These are phyloP conservation scores for Trichoderma pleuroti DNA, from an alignment of 2,329 filamentous ascomycete genomes.

Conservation along the genomic window DNA sequence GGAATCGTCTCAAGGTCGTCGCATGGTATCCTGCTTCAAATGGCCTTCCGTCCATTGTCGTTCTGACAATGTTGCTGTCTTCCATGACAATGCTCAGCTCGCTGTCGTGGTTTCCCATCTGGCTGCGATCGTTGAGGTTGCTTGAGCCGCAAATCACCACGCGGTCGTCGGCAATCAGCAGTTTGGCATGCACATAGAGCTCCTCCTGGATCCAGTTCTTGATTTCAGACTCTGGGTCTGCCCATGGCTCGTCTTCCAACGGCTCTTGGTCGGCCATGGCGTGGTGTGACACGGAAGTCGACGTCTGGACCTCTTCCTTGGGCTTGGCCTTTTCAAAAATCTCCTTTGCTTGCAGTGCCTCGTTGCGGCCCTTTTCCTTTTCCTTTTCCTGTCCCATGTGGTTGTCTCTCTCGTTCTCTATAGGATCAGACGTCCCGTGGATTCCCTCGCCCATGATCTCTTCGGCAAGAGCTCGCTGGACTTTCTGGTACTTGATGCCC, in stretches of 20 bases:
- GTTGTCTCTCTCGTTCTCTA: conserved; percentile 39
- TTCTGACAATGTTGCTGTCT: conserved; percentile 68
- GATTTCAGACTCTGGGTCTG: conserved; percentile 68
- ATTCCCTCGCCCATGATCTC: conserved; percentile 78
- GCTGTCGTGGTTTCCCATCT: conserved; percentile 84
- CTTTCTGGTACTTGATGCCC: conserved; percentile 78
- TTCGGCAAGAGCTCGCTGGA: conserved; percentile 83
- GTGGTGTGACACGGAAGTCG: conserved; percentile 63
- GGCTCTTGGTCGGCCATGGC: conserved; percentile 67
- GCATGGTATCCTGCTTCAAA: conserved; percentile 80
- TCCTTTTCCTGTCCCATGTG: conserved; percentile 45
- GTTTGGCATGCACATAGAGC: conserved; percentile 89
- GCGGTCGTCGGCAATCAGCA: conserved; percentile 84
- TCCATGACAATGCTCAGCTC: conserved; percentile 89
- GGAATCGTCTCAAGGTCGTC: conserved; percentile 71
- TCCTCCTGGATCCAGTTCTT: conserved; percentile 93
- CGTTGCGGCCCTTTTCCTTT: conserved; percentile 36
- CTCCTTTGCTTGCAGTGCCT: conserved; percentile 46
- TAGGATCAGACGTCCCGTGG: conserved; percentile 51
- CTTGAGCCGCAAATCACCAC: conserved; percentile 81
- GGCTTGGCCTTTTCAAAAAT: conserved; percentile 50
- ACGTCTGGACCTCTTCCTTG: conserved; percentile 37
- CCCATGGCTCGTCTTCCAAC: conserved; percentile 70
- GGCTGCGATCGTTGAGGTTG: conserved; percentile 88
- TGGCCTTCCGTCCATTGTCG: conserved; percentile 72